Evolutionary conservation across 129 eudicot genomes (phyloP).

Genomic region (Pittosporum tobira): DNA sequence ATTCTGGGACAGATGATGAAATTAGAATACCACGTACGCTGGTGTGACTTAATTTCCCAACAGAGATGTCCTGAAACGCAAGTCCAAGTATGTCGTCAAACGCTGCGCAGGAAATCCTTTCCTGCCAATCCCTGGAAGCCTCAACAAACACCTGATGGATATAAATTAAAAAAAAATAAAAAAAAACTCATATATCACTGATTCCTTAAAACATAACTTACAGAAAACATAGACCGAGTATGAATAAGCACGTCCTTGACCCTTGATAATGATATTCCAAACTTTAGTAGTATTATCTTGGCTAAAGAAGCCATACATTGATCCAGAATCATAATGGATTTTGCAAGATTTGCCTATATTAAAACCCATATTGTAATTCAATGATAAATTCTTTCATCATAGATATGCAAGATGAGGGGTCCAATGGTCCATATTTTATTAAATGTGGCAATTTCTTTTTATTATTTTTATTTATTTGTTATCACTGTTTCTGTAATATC

Average conservation of each 20-base stretch:
- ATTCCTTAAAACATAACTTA: neutral
- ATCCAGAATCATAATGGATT: slow-evolving; percentile 39
- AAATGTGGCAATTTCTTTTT: no score
- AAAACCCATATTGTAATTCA: neutral
- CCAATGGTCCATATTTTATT: no score
- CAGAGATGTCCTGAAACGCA: slow-evolving; percentile 59
- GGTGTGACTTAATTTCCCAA: slow-evolving; percentile 46
- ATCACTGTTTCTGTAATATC: no score
- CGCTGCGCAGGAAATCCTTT: slow-evolving; percentile 35
- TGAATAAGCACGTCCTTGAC: slow-evolving; percentile 33
- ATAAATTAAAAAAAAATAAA: neutral
- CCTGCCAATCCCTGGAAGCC: slow-evolving; percentile 56
- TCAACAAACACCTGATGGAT: slow-evolving; percentile 55
- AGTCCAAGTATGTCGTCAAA: slow-evolving; percentile 82
- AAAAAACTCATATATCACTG: neutral
- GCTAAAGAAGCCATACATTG: slow-evolving; percentile 62
- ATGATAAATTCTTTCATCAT: neutral
- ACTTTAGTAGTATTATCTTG: slow-evolving; percentile 42
- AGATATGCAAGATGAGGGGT: no score
- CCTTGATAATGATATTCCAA: slow-evolving; percentile 37
- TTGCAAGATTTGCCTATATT: slow-evolving; percentile 30
- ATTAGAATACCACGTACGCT: slow-evolving; percentile 52
- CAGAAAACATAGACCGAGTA: neutral
- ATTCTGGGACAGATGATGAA: neutral
- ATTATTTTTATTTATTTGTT: no score